Conservation (phyloP, 345 rosid species). For the Gossypium australe region DNA sequence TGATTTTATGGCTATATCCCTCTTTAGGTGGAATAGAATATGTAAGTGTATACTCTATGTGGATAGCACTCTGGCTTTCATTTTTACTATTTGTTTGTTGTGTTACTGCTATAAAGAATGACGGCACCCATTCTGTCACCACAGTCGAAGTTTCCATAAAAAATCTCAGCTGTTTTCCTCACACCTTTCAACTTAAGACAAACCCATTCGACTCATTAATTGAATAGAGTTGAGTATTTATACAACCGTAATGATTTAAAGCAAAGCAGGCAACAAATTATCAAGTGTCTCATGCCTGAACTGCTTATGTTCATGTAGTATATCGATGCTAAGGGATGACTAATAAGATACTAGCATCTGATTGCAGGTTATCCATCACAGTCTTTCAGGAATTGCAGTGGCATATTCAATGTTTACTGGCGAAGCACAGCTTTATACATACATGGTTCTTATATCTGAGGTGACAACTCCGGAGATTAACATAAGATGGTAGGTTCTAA, state of each 20-base stretch:
- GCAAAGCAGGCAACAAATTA: not conserved
- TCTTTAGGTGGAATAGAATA: slow-evolving; percentile 83
- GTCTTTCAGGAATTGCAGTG: slow-evolving; percentile 56
- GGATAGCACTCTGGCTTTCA: not conserved
- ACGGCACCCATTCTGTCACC: not conserved
- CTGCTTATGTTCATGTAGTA: not conserved
- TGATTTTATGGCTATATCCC: slow-evolving; percentile 83
- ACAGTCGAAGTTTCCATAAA: not conserved
- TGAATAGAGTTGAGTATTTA: slow-evolving; percentile 40
- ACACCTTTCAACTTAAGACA: not conserved
- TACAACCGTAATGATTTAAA: slow-evolving; percentile 50
- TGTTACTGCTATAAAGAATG: slow-evolving; percentile 1
- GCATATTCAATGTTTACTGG: slow-evolving; percentile 69
- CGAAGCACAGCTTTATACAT: slow-evolving; percentile 77
- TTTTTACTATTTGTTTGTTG: not conserved
- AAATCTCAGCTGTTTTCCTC: not conserved
- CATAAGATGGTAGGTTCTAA: slow-evolving; percentile 67
- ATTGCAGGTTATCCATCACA: slow-evolving; percentile 73
- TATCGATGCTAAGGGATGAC: not conserved
- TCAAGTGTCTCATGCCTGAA: not conserved
- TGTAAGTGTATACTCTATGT: slow-evolving; percentile 44
- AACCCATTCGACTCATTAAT: slow-evolving; percentile 4
- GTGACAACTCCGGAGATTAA: slow-evolving; percentile 82
- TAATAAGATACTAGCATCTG: slow-evolving; percentile 12
- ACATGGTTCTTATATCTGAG: slow-evolving; percentile 82